Conservation (phyloP, 257 asterid species). For the Marsdenia floribunda region DNA sequence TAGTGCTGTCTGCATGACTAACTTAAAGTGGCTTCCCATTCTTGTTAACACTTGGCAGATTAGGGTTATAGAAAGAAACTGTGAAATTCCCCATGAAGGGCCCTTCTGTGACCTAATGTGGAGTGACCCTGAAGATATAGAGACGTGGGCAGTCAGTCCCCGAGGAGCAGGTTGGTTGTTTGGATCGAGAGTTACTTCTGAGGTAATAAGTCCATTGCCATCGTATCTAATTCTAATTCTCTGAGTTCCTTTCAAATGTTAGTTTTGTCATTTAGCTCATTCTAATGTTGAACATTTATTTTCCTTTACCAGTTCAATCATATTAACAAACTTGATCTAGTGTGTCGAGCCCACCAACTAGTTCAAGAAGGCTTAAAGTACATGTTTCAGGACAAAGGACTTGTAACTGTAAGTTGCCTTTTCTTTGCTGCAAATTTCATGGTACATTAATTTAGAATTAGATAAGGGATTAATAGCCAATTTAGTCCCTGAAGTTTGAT, state of each 20-base stretch:
- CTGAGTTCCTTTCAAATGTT: background rate
- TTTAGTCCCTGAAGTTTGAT: too few species aligned
- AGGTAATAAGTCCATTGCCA: slow-evolving; percentile 37
- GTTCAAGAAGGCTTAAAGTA: slow-evolving; percentile 98
- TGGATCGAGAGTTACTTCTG: slow-evolving; percentile 96
- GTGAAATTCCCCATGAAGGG: slow-evolving; percentile 99
- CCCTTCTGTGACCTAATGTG: slow-evolving; percentile 99
- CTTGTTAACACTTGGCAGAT: slow-evolving; percentile 46
- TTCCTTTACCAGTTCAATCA: slow-evolving; percentile 76
- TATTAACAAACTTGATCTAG: slow-evolving; percentile 88
- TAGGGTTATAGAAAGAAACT: slow-evolving; percentile 83
- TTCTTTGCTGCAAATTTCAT: background rate
- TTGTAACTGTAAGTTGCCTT: slow-evolving; percentile 79
- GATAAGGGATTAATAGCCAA: too few species aligned
- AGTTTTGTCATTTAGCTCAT: background rate
- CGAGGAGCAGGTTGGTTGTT: slow-evolving; percentile 99
- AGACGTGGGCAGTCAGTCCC: slow-evolving; percentile 99
- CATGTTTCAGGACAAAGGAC: slow-evolving; percentile 98
- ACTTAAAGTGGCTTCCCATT: background rate
- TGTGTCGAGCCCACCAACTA: slow-evolving; percentile 99
- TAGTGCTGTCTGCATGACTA: background rate
- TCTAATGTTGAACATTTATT: slow-evolving; percentile 3
- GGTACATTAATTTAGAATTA: background rate
- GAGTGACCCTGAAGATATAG: slow-evolving; percentile 99
- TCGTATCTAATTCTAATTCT: background rate